Conservation (phyloP, 108 stramenopile genomes). For the Cyclotella atomus region DNA sequence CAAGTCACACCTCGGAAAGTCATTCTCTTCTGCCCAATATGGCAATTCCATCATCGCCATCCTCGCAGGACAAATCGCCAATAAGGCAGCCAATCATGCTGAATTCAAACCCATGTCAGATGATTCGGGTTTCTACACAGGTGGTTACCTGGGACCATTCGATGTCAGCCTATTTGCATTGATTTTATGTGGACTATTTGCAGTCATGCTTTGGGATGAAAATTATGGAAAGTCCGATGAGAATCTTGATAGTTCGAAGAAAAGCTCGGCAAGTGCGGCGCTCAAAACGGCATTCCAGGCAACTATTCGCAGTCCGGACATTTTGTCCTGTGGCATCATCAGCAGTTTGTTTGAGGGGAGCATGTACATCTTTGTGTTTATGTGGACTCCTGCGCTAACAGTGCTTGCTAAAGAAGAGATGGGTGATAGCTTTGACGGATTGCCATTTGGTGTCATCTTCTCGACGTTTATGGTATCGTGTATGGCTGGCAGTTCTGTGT, state of each 20-base stretch:
- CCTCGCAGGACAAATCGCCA: conserved; percentile 91
- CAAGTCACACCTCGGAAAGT: conserved; percentile 74
- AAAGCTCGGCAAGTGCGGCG: conserved; percentile 26
- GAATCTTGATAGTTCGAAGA: conserved; percentile 38
- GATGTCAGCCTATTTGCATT: conserved; percentile 88
- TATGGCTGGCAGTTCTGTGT: conserved; percentile 90
- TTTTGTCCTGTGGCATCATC: conserved; percentile 85
- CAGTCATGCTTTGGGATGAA: conserved; percentile 88
- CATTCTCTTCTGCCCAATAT: conserved; percentile 88
- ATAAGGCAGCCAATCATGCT: conserved; percentile 61
- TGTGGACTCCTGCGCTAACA: conserved; percentile 95
- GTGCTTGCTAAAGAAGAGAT: conserved; percentile 47
- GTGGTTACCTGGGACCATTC: conserved; percentile 94
- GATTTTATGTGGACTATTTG: conserved; percentile 73
- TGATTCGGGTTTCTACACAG: conserved; percentile 62
- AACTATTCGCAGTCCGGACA: conserved; percentile 66
- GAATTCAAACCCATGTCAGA: conserved; percentile 37
- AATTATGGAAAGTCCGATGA: conserved; percentile 85
- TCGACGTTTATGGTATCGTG: conserved; percentile 95
- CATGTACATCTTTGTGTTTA: conserved; percentile 96
- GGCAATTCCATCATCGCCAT: conserved; percentile 95
- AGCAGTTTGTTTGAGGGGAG: conserved; percentile 93
- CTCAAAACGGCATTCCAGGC: conserved; percentile 64
- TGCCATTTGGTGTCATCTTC: conserved; percentile 95
- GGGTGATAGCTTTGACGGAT: conserved; percentile 51